phyloP scores from a whole-genome alignment of 1,284 basidiomycete species.

The Irpex rosettiformis region DNA sequence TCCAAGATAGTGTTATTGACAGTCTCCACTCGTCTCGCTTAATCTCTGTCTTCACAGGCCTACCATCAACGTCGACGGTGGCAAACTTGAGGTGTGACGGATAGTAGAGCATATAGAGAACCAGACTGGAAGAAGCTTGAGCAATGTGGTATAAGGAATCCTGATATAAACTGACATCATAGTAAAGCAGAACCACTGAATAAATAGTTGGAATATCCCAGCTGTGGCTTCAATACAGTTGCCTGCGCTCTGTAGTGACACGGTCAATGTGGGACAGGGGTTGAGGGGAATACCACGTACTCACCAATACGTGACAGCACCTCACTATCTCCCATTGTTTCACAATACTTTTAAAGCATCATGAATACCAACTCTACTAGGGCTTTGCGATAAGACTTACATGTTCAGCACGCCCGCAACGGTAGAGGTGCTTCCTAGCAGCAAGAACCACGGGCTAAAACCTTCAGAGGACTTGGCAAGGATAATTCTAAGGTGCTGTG shows the following conservation, averaged over 20 bases:
- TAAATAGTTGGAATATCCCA: constrained; percentile 79
- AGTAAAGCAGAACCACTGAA: constrained; percentile 88
- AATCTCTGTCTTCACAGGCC: constrained; percentile 45
- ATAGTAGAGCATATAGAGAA: constrained; percentile 92
- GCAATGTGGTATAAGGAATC: not conserved
- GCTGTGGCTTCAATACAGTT: constrained; percentile 82
- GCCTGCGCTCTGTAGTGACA: constrained; percentile 50
- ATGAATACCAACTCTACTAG: constrained; percentile 5
- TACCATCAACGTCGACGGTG: constrained; percentile 40
- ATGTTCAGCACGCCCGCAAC: constrained; percentile 83
- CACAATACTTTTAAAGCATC: constrained; percentile 52
- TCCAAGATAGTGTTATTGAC: constrained; percentile 72
- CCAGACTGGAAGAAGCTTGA: constrained; percentile 51
- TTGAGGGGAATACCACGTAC: no score
- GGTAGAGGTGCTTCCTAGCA: constrained; percentile 85
- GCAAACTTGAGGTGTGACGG: constrained; percentile 78
- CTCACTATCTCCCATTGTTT: constrained; percentile 86
- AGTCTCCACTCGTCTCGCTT: constrained; percentile 72
- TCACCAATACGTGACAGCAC: constrained; percentile 77
- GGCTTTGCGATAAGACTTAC: constrained; percentile 36
- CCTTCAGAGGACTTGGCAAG: constrained; percentile 78
- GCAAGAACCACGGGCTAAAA: constrained; percentile 90
- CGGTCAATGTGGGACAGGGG: not conserved
- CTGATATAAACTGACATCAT: constrained; percentile 60
- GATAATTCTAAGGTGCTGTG: constrained; percentile 74